Base-by-base conservation (phyloP, 306 rosid species). In the Lathyrus oleraceus region DNA sequence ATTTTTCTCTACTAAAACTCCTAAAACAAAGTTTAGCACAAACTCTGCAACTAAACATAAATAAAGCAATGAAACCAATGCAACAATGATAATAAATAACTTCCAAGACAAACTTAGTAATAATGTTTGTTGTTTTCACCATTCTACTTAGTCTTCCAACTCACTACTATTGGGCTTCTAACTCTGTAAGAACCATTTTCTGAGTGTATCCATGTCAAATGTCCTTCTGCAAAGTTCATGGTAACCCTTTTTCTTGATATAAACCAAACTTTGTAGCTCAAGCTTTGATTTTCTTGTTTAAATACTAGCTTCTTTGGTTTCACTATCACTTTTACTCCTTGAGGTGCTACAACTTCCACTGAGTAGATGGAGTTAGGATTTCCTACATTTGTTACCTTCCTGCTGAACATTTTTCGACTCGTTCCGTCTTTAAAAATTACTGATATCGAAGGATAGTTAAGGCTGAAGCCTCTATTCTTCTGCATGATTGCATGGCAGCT, bases 401-500 rank as follows among this genome's bases (percentile, higher is more conserved):
- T 81, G 44, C 14, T 79, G 62, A 88, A 75, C 86, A 74, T 77
- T 86, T 79, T 81, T 4, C 79, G 79, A 40, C 75, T 78, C 59
- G 17, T 76, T 6, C 93, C 82, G 6, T 28, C 81, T 43, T 90
- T 87, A 53, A 90, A 93, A 13, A 13, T 71, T 0, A 87, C 84
- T 4, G 98, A 83, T 63, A 93, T 71, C 20, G 96, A 86, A 0
- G 96, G 98, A 80, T 93, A 93, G 76, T 93, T 93, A 15, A 93
- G 85, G 81, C 88, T 86, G 79, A 90, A 93, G 51, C 90, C 96
- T 65, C 77, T 83, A 80, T 85, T 84, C 88, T 54, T 78, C 77
- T 70, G 40, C 79, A 86, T 25, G 35, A 81, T 53, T 42, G 61
- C 81, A 15, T 32, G 76, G 78, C 98, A 93, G 70, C 90, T 93